These are phyloP conservation scores for Pichia nakasei DNA, from an alignment of 805 yeast species.

Conservation along the genomic window DNA sequence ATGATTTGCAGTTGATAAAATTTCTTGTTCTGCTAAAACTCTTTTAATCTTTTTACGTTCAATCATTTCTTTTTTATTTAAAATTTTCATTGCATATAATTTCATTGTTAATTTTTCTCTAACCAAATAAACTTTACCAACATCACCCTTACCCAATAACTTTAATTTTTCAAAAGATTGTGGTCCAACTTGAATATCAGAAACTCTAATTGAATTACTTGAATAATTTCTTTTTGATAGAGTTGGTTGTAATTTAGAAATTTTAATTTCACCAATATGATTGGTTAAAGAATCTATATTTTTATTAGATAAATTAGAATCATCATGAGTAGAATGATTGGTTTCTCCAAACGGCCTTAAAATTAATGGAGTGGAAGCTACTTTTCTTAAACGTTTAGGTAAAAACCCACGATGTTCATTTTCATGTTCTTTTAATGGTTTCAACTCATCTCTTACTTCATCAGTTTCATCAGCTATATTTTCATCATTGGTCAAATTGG, in stretches of 20 bases:
- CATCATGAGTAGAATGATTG: background rate
- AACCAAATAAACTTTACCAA: slow-evolving; percentile 91
- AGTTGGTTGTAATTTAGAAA: slow-evolving; percentile 29
- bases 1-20: slow-evolving; percentile 88
- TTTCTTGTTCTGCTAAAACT: slow-evolving; percentile 94
- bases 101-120: slow-evolving; percentile 67
- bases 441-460: slow-evolving; percentile 10
- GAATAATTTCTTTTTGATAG: slow-evolving; percentile 57
- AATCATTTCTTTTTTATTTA: slow-evolving; percentile 88
- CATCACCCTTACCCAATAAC: slow-evolving; percentile 94
- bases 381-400: slow-evolving; percentile 50
- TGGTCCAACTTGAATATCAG: slow-evolving; percentile 76
- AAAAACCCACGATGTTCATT: slow-evolving; percentile 14
- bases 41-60: slow-evolving; percentile 90
- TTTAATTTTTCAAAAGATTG: slow-evolving; percentile 82
- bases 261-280: slow-evolving; percentile 31
- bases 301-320: background rate
- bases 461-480: slow-evolving; percentile 4
- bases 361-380: slow-evolving; percentile 78
- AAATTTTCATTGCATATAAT: slow-evolving; percentile 86
- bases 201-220: slow-evolving; percentile 61
- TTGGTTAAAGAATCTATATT: slow-evolving; percentile 17
- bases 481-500: background rate
- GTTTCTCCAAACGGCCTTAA: slow-evolving; percentile 29
- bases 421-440: slow-evolving; percentile 9